A percentile compares a stretch with the other conserved stretches of the same genome.
Evolutionary conservation across 1,139 yeast genomes (phyloP).

Genomic region (Blastobotrys illinoisensis): DNA sequence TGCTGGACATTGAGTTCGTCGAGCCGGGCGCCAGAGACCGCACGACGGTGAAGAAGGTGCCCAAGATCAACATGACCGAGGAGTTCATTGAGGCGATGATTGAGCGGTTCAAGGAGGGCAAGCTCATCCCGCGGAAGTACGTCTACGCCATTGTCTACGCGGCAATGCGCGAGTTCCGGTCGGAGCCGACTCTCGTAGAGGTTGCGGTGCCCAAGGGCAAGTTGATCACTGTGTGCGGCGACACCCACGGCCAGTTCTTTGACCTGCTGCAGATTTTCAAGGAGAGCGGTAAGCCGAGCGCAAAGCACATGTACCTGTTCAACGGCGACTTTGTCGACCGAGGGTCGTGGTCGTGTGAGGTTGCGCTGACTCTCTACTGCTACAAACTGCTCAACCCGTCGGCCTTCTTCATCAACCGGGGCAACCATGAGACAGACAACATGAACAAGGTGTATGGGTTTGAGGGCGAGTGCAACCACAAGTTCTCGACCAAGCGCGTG

Average conservation of each 20-base stretch:
- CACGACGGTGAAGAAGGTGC: conserved; percentile 14
- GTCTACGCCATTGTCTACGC: conserved; percentile 78
- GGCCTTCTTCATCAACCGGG: conserved; percentile 73
- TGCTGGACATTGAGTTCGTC: conserved; percentile 41
- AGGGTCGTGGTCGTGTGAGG: conserved; percentile 98
- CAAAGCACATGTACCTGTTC: conserved; percentile 71
- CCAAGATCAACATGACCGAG: conserved; percentile 30
- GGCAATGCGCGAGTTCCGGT: conserved; percentile 57
- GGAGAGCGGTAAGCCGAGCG: conserved; percentile 62
- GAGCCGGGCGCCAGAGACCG: conserved; percentile 14
- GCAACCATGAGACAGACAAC: conserved; percentile 94
- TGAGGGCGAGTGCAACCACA: conserved; percentile 90
- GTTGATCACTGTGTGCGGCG: conserved; percentile 83
- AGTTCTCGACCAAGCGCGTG: conserved; percentile 68
- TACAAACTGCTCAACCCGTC: conserved; percentile 76
- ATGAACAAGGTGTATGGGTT: conserved; percentile 98
- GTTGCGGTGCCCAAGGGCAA: conserved; percentile 43
- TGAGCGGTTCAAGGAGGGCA: conserved; percentile 64
- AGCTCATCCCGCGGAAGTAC: conserved; percentile 69
- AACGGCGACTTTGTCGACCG: conserved; percentile 98
- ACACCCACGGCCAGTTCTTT: conserved; percentile 94
- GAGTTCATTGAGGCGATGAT: conserved; percentile 64
- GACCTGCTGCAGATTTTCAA: conserved; percentile 79
- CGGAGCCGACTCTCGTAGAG: conserved; percentile 76
- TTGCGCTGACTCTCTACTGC: conserved; percentile 74